Evolutionary conservation across 192 early-diverging fungal species (phyloP).

Genomic region (Coemansia sp.): DNA sequence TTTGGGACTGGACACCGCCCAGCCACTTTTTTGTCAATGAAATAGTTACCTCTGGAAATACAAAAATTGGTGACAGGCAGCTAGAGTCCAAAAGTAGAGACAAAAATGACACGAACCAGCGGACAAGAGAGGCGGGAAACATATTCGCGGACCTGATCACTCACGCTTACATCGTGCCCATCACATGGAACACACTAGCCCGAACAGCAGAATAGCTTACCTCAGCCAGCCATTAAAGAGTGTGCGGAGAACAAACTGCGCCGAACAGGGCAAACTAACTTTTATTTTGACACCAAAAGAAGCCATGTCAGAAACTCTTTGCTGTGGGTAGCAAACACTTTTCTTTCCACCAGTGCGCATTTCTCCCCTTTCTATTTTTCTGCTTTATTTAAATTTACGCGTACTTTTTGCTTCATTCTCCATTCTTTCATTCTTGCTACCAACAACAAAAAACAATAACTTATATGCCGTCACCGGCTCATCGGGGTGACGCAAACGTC

Average conservation of each 20-base stretch:
- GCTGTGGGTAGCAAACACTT: background rate
- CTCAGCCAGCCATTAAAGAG: no score
- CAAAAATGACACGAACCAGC: background rate
- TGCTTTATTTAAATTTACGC: background rate
- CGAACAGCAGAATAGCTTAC: no score
- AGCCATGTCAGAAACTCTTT: background rate
- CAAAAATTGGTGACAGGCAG: background rate
- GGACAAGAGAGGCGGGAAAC: conserved; percentile 2
- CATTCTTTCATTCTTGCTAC: background rate
- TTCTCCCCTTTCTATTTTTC: background rate
- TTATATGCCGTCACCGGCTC: background rate
- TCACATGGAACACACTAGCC: background rate
- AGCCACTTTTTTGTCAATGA: no score
- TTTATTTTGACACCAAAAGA: background rate
- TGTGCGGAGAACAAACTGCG: no score
- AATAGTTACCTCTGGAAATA: conserved; percentile 3
- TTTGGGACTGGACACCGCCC: no score
- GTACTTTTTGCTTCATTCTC: background rate
- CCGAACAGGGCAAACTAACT: no score
- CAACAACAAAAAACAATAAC: no score
- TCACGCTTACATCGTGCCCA: background rate
- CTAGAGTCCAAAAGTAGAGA: conserved; percentile 5
- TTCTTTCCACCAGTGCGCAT: background rate
- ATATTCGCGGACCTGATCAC: background rate
- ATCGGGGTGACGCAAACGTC: background rate